Base-by-base conservation (phyloP, 495 filamentous ascomycete species). In the Annulohypoxylon stygium region DNA sequence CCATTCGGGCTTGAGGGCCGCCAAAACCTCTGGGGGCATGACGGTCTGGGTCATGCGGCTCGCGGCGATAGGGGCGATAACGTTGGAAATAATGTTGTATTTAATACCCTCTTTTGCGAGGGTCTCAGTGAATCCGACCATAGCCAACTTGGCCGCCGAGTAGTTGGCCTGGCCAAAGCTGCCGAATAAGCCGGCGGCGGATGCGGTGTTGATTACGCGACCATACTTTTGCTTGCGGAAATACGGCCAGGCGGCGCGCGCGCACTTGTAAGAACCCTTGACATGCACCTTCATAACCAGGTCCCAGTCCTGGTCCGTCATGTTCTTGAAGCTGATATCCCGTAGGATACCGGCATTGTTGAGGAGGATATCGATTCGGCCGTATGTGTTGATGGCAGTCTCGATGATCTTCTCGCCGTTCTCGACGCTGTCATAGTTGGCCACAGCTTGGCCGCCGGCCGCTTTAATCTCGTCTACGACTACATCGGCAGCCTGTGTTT, bases 181-280 rank as follows among this genome's bases (percentile, higher is more conserved):
- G 72, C 96, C 96, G 82, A 97, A 99, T 30, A 99, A 88, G 77
- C 96, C 96, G 60, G 96, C 97, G 23, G 95, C 94, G 18, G 95
- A 98, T 55, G 97, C 88, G 26, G 97, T 98, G 87, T 97, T 98
- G 81, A 99, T 97, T 55, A 99, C 85, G 65, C 96, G 89, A 41
- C 96, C 96, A 80, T 93, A 98, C 88, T 97, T 99, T 84, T 99
- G 96, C 83, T 98, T 97, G 75, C 97, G 87, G 89, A 98, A 98
- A 82, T 98, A 88, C 61, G 96, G 96, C 97, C 97, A 99, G 23
- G 96, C 96, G 68, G 96, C 97, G 82, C 92, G 90, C 50, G 97
- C 90, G 80, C 94, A 97, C 91, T 98, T 98, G 86, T 97, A 99
- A 75, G 93, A 90, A 75, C 96, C 96, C 82, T 92, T 93, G 67